Conservation (phyloP, 192 early-diverging fungal species). For the Umbelopsis ramanniana region DNA sequence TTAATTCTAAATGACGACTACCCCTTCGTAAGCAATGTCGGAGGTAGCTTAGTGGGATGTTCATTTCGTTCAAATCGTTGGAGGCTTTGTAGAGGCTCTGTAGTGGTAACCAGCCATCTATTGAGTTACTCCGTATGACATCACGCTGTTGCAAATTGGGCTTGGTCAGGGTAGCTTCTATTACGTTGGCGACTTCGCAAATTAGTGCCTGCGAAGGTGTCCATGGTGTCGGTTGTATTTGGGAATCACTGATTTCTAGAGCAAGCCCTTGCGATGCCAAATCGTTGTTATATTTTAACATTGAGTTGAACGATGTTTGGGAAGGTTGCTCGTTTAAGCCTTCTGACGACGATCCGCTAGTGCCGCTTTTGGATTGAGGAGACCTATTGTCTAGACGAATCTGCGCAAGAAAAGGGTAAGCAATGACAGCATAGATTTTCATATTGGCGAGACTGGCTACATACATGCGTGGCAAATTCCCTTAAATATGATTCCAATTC, state of each 20-base stretch:
- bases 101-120: slow-evolving; percentile 6
- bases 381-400: neutral
- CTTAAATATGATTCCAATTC: slow-evolving; percentile 27
- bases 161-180: slow-evolving; percentile 12
- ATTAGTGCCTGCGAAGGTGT: neutral
- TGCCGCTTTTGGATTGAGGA: neutral
- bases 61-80: slow-evolving; percentile 14
- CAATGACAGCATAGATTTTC: too few species aligned
- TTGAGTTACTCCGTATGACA: neutral
- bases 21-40: slow-evolving; percentile 23
- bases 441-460: too few species aligned
- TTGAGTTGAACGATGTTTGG: neutral
- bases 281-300: neutral
- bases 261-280: neutral
- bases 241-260: neutral
- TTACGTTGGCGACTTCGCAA: neutral
- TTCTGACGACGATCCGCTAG: slow-evolving; percentile 1
- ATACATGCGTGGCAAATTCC: slow-evolving; percentile 27
- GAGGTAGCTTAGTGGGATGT: slow-evolving; percentile 18
- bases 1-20: slow-evolving; percentile 16
- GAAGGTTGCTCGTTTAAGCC: slow-evolving; percentile 17
- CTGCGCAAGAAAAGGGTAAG: too few species aligned
- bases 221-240: neutral
- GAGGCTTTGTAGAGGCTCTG: neutral
- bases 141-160: slow-evolving; percentile 3